These are phyloP conservation scores for Pyricularia sp. DNA, from an alignment of 2,329 filamentous ascomycete species.

Conservation along the genomic window DNA sequence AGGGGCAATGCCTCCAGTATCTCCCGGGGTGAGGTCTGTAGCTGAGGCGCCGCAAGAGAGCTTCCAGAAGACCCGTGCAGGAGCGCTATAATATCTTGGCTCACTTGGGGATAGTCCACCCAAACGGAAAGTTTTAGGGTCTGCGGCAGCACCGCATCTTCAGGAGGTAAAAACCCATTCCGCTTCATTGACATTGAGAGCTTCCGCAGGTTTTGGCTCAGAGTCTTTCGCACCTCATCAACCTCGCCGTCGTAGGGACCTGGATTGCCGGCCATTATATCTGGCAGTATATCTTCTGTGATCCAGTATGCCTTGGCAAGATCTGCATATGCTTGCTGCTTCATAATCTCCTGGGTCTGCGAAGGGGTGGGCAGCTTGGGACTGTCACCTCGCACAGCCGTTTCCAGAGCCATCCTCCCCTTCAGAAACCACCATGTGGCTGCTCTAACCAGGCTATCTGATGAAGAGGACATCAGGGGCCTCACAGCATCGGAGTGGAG, in stretches of 20 bases:
- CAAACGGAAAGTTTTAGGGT: constrained; percentile 75
- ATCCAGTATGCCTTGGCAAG: constrained; percentile 84
- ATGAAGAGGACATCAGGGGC: constrained; percentile 52
- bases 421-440: constrained; percentile 86
- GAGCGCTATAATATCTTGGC: constrained; percentile 61
- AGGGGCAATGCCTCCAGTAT: constrained; percentile 65
- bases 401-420: constrained; percentile 68
- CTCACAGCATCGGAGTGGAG: constrained; percentile 67
- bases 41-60: constrained; percentile 36
- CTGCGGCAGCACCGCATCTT: constrained; percentile 61
- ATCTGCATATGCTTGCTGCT: constrained; percentile 75
- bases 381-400: constrained; percentile 52
- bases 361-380: constrained; percentile 30
- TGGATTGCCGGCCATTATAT: constrained; percentile 22
- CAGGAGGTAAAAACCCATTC: constrained; percentile 67
- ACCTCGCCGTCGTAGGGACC: constrained; percentile 35
- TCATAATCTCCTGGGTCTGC: constrained; percentile 42
- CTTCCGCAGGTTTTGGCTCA: constrained; percentile 60
- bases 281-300: constrained; percentile 42
- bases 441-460: constrained; percentile 61
- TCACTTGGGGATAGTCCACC: constrained; percentile 67
- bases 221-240: constrained; percentile 41
- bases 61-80: constrained; percentile 51
- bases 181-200: constrained; percentile 75
- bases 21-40: constrained; percentile 35